Evolutionary conservation across 2,329 filamentous ascomycete species (phyloP), one percentile per base, ranked within the genome.

Genomic region (Penicillium brasilianum): DNA sequence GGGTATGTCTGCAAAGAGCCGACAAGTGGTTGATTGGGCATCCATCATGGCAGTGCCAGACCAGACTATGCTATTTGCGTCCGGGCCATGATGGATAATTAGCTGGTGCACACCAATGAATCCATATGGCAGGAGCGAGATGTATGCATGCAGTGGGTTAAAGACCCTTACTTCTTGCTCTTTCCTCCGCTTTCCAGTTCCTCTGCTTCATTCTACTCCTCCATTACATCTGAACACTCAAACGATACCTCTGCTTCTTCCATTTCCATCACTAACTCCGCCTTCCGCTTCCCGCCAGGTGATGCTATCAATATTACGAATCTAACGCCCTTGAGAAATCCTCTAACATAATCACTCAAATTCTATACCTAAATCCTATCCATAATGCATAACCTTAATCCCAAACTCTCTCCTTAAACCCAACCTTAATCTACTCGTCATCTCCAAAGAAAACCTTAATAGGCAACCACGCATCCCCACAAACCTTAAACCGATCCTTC

Each of bases 381-480:
- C 39, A 22, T 41, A 28, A 28, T 28, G 25, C 25, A 28, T 28
- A 28, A 28, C 25, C 28, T n/a, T n/a, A n/a, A n/a, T n/a, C n/a
- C n/a, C n/a, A n/a, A n/a, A n/a, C n/a, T n/a, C n/a, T n/a, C n/a
- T n/a, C n/a, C n/a, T n/a, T n/a, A n/a, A n/a, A n/a, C n/a, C n/a
- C n/a, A n/a, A n/a, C n/a, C n/a, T n/a, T n/a, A n/a, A n/a, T 71
- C 72, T 87, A 93, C 81, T 93, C 90, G 71, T 93, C 90, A 70
- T 93, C 90, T 8, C 90, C 90, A 74, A 92, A 92, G 83, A 95
- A 95, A 37, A 94, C 90, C 83, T 88, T 89, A 62, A 90, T 77
- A 0, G 90, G 91, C 57, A 80, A 69, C 88, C 90, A 94, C 30
- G 73, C 78, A 74, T 94, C 92, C 37, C 84, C 85, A 72, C 90